phyloP scores from a whole-genome alignment of 1,139 yeast genomes.

The Sugiyamaella neomexicana region DNA sequence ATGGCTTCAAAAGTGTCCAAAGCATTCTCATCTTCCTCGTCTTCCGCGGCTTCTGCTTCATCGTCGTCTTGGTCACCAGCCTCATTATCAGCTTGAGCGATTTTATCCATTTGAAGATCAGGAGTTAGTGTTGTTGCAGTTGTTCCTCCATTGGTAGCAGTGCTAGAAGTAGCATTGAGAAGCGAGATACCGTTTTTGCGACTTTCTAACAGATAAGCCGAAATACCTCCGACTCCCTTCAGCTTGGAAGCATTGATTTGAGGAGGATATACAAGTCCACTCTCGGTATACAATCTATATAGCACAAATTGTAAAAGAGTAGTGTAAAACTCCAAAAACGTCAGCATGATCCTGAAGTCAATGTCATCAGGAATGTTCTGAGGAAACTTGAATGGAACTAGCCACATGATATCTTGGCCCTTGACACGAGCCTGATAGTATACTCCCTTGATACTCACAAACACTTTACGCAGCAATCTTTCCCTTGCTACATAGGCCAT shows the following conservation, averaged over 20 bases:
- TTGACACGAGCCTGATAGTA: slow-evolving; percentile 87
- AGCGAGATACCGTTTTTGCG: slow-evolving; percentile 40
- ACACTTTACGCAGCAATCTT: slow-evolving; percentile 78
- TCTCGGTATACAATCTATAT: slow-evolving; percentile 80
- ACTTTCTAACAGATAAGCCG: slow-evolving; percentile 73
- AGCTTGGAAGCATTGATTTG: slow-evolving; percentile 66
- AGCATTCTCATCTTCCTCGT: slow-evolving; percentile 46
- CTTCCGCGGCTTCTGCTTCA: slow-evolving; percentile 36
- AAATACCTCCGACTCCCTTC: slow-evolving; percentile 87
- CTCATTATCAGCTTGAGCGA: slow-evolving; percentile 42
- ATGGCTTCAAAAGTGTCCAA: slow-evolving; percentile 71
- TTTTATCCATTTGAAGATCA: slow-evolving; percentile 31
- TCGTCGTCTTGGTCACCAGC: slow-evolving; percentile 44
- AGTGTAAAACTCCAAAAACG: slow-evolving; percentile 93
- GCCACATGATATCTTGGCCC: slow-evolving; percentile 95
- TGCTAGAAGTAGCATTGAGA: slow-evolving; percentile 30
- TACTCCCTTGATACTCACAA: slow-evolving; percentile 95
- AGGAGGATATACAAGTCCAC: slow-evolving; percentile 90
- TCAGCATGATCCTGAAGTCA: slow-evolving; percentile 95
- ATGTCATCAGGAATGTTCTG: slow-evolving; percentile 92
- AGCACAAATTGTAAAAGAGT: slow-evolving; percentile 86
- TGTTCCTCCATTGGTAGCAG: slow-evolving; percentile 31
- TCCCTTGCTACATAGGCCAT: slow-evolving; percentile 89
- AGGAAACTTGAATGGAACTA: slow-evolving; percentile 95
- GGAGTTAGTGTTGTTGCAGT: slow-evolving; percentile 2